Base-by-base conservation (phyloP, 78 protist species). In the Diacronema lutheri region DNA sequence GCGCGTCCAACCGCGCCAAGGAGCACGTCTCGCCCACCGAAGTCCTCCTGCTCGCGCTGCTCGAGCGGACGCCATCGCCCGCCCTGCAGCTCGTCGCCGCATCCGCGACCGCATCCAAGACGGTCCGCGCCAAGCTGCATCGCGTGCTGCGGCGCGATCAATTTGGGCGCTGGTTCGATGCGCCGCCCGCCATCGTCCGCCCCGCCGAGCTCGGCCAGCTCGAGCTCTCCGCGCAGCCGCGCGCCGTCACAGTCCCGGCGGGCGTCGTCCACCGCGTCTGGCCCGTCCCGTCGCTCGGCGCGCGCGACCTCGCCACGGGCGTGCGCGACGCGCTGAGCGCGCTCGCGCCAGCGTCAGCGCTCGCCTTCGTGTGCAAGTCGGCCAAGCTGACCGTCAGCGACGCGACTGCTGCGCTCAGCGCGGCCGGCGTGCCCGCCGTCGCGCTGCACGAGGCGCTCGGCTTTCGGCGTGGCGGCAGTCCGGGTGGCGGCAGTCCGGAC, bases 371-470 rank as follows among this genome's bases (percentile, higher is more conserved):
- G 50, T 68, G 76, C 50, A 44, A 44, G 40, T 68, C 76, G 10
- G 37, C 76, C 21, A 55, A 55, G 14, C 21, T 68, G 31, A 68
- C 76, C 26, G 76, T 68, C 33, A 50, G 76, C 13, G 19, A 21
- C 1, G 76, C 76, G 50, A 5, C 76, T 13, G 7, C 2, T 29
- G 37, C 37, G 46, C 41, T 68, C 21, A 7, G 50, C 25, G 76
- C 1, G 21, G 19, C 20, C 50, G 76, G 76, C 12, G n/a, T 68
- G 50, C 76, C 76, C n/a, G 76, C 46, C 13, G 20, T 9, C 14
- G 55, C 76, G 55, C 46, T 68, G n/a, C 76, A 68, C 76, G 76
- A 68, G 76, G 76, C 76, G 20, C 37, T 68, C 55, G 76, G 76
- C 9, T 55, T 68, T n/a, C n/a, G n/a, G n/a, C n/a, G n/a, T n/a